A percentile compares a stretch with the other conserved stretches of the same genome.
phyloP scores from a whole-genome alignment of 139 green algal genomes.

The Chloropicon primus region DNA sequence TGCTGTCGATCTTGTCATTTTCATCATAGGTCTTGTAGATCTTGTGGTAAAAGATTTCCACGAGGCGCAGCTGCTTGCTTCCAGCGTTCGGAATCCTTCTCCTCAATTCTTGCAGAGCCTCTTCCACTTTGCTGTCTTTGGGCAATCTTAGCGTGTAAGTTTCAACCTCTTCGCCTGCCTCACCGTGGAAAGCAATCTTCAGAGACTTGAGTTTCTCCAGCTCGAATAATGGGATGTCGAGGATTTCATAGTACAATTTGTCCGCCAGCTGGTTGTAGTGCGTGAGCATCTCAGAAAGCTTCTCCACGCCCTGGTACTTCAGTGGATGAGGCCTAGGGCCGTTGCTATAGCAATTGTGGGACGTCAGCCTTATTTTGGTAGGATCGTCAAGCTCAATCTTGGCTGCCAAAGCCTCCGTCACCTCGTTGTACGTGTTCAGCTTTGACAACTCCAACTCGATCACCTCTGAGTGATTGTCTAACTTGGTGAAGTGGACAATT shows the following conservation, averaged over 20 bases:
- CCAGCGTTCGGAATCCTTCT: slow-evolving; percentile 17
- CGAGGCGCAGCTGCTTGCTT: slow-evolving; percentile 48
- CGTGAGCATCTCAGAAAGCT: slow-evolving; percentile 50
- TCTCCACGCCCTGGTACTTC: slow-evolving; percentile 35
- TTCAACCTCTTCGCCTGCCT: slow-evolving; percentile 50
- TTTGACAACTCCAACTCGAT: slow-evolving; percentile 73
- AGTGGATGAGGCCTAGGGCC: slow-evolving; percentile 29
- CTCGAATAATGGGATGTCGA: slow-evolving; percentile 84
- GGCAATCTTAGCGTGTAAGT: slow-evolving; percentile 33
- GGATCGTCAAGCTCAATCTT: slow-evolving; percentile 33
- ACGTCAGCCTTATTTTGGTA: slow-evolving; percentile 49
- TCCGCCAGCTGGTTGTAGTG: slow-evolving; percentile 30
- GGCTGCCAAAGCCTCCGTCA: slow-evolving; percentile 39
- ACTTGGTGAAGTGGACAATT: slow-evolving; percentile 45
- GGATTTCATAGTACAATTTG: slow-evolving; percentile 84
- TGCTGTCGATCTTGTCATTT: slow-evolving; percentile 32
- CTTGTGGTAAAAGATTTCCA: slow-evolving; percentile 61
- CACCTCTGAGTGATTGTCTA: slow-evolving; percentile 46
- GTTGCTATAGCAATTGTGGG: slow-evolving; percentile 66
- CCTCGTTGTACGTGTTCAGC: slow-evolving; percentile 63
- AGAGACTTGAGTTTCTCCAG: slow-evolving; percentile 56
- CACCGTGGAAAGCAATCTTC: slow-evolving; percentile 54
- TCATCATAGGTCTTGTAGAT: slow-evolving; percentile 57
- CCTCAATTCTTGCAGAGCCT: slow-evolving; percentile 55
- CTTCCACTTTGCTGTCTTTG: slow-evolving; percentile 39